phyloP scores from a whole-genome alignment of 1,139 yeast genomes.

The Lodderomyces pseudojiufengensis region DNA sequence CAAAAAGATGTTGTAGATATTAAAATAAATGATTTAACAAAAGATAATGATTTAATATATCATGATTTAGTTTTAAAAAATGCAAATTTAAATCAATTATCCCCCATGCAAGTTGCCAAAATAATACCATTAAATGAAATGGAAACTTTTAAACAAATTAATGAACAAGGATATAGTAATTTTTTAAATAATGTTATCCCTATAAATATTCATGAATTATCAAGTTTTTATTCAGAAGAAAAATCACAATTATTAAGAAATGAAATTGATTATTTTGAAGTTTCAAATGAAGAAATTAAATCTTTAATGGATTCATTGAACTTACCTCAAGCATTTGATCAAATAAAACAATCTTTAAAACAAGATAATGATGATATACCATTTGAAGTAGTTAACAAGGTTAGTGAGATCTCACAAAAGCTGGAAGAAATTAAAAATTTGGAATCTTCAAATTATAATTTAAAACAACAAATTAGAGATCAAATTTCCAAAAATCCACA shows the following conservation, averaged over 20 bases:
- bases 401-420: conserved; percentile 25
- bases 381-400: conserved; percentile 18
- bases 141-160: conserved; percentile 34
- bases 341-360: conserved; percentile 37
- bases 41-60: conserved; percentile 87
- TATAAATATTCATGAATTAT: conserved; percentile 77
- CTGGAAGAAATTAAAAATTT: conserved; percentile 23
- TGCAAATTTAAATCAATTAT: conserved; percentile 54
- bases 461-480: conserved; percentile 40
- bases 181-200: conserved; percentile 83
- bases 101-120: conserved; percentile 76
- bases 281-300: conserved; percentile 73
- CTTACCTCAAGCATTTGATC: conserved; percentile 64
- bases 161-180: conserved; percentile 52
- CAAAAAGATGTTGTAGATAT: conserved; percentile 44
- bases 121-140: conserved; percentile 49
- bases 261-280: conserved; percentile 71
- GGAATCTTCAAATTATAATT: conserved; percentile 20
- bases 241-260: conserved; percentile 73
- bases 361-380: conserved; percentile 15
- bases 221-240: conserved; percentile 85
- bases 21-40: conserved; percentile 50
- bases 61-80: conserved; percentile 70
- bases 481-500: conserved; percentile 34
- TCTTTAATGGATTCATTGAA: conserved; percentile 79